Base-by-base conservation (phyloP, 331 rosid genomes). In the Cucumis variabilis region DNA sequence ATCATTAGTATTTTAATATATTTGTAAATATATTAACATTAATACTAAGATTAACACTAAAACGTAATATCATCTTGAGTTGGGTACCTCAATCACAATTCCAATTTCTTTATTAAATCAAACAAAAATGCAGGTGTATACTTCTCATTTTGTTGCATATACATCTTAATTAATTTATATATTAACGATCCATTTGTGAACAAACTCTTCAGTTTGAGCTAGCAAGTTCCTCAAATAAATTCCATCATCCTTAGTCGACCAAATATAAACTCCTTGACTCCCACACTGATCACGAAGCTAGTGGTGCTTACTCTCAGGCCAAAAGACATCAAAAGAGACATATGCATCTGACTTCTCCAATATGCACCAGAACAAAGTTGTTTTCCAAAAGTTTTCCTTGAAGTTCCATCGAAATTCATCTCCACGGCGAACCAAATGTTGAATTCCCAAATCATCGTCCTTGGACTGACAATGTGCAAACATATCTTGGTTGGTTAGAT, bases 371-470 rank as follows among this genome's bases (percentile, higher is more conserved):
- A 77, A 77, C 16, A 77, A 16, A 16, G 83, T 77, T 12, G 63
- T 77, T 41, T 24, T 10, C 65, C 83, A 77, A 51, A 77, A 23
- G 30, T 44, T 77, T 0, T 6, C 60, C 33, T 77, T 77, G 13
- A 77, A 77, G 4, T 23, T 20, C 19, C 28, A 77, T 8, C n/a
- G 20, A 9, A 23, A 46, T 19, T 23, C 63, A 21, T 46, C 62
- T 20, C 62, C 83, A 27, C 89, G 89, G 0, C 30, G 25, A 19
- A 84, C 24, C 1, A 93, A 14, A 11, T 53, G 25, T 0, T 44
- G 86, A 27, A 0, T 1, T 3, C 91, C 87, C 8, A 89, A 5
- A 75, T 86, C 82, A 48, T 82, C 46, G 4, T 89, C 55, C 24
- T 66, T 66, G 30, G 68, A 65, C 15, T 23, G 70, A 1, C 70